Evolutionary conservation across 345 rosid genomes (phyloP).

Genomic region (Linum tenue): DNA sequence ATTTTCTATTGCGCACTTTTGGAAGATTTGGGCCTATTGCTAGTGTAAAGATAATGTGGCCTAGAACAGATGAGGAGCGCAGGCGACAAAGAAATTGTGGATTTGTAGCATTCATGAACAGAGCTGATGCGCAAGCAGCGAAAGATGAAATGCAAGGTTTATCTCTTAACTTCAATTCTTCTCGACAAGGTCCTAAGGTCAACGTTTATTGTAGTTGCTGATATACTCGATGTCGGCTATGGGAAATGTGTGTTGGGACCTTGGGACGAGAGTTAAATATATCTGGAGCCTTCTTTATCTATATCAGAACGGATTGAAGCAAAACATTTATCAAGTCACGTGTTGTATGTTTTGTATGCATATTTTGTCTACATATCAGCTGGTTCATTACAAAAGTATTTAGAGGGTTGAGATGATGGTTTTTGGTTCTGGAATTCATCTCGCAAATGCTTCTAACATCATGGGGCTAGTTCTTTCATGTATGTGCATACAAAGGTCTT

Average conservation of each 20-base stretch:
- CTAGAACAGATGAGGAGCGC: conserved; percentile 93
- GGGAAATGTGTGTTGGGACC: not conserved
- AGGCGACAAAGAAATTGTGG: conserved; percentile 94
- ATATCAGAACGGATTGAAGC: not conserved
- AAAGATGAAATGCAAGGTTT: conserved; percentile 99
- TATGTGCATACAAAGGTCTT: too few species aligned
- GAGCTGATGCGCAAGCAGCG: conserved; percentile 99
- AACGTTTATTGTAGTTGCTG: not conserved
- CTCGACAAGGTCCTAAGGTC: not conserved
- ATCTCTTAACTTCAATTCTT: too few species aligned
- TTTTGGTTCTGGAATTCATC: not conserved
- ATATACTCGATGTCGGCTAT: not conserved
- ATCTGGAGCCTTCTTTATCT: too few species aligned
- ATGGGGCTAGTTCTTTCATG: not conserved
- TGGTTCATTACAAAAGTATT: too few species aligned
- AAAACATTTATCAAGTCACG: not conserved
- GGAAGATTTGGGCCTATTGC: conserved; percentile 99
- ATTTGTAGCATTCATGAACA: conserved; percentile 93
- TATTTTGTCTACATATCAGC: not conserved
- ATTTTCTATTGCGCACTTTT: conserved; percentile 91
- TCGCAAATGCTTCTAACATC: not conserved
- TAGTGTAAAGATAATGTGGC: conserved; percentile 99
- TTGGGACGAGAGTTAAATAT: not conserved
- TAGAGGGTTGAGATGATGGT: not conserved
- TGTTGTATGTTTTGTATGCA: not conserved